Conservation (phyloP, 2,329 filamentous ascomycete species). For the Alternaria longipes region DNA sequence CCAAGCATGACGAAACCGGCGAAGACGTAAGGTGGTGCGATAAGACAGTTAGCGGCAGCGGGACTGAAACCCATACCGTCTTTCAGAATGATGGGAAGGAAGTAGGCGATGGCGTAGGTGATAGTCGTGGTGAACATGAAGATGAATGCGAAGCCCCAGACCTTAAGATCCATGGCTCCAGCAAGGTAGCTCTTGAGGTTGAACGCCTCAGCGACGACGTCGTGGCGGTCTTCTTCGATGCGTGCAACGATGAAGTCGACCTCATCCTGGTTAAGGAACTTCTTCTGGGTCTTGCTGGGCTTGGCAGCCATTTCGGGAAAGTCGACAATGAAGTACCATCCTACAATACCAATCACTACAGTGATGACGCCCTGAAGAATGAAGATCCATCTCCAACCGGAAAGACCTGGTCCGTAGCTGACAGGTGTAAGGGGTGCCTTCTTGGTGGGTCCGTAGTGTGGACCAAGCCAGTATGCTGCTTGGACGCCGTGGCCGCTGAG, state of each 20-base stretch:
- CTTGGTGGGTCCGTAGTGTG: conserved; percentile 45
- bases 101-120: conserved; percentile 44
- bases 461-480: conserved; percentile 35
- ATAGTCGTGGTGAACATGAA: conserved; percentile 38
- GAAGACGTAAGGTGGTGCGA: conserved; percentile 42
- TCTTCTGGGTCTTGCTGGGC: conserved; percentile 28
- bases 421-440: conserved; percentile 30
- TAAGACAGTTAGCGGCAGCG: conserved; percentile 37
- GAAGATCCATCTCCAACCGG: conserved; percentile 43
- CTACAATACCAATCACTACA: conserved; percentile 29
- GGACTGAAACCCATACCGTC: conserved; percentile 42
- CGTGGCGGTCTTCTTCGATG: conserved; percentile 38
- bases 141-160: conserved; percentile 33
- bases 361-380: conserved; percentile 36
- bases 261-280: conserved; percentile 40
- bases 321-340: conserved; percentile 38
- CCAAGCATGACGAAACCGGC: conserved; percentile 53
- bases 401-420: conserved; percentile 43
- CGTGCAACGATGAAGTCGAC: conserved; percentile 40
- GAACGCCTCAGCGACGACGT: conserved; percentile 41
- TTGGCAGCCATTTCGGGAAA: conserved; percentile 39
- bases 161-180: conserved; percentile 33
- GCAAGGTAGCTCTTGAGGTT: conserved; percentile 31
- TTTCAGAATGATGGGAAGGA: conserved; percentile 42
- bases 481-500: conserved; percentile 57